Evolutionary conservation across 1,284 basidiomycete species (phyloP).

Genomic region (Pseudozyma hubeiensis): DNA sequence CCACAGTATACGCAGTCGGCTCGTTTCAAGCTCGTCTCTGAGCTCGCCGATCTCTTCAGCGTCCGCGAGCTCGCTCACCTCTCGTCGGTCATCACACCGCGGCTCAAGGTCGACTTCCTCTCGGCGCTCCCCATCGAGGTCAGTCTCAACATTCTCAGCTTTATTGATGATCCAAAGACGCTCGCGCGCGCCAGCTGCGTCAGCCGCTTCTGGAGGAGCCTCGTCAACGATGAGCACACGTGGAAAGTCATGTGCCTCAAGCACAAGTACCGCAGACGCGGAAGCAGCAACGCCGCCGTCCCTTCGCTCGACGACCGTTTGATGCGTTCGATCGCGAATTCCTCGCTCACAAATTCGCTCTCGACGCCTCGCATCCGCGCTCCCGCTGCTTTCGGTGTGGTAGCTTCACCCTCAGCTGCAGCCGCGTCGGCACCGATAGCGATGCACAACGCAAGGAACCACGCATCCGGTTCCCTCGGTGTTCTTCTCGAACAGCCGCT

Average conservation of each 20-base stretch:
- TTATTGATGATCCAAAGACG: conserved; percentile 83
- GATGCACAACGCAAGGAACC: background rate
- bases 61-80: conserved; percentile 83
- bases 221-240: conserved; percentile 83
- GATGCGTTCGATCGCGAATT: conserved; percentile 27
- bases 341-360: conserved; percentile 5
- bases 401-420: background rate
- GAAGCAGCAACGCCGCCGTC: conserved; percentile 34
- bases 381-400: background rate
- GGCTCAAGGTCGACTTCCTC: conserved; percentile 88
- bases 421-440: background rate
- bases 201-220: conserved; percentile 79
- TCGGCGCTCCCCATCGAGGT: conserved; percentile 85
- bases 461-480: conserved; percentile 20
- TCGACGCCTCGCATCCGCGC: conserved; percentile 13
- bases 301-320: conserved; percentile 35
- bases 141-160: conserved; percentile 81
- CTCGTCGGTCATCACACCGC: conserved; percentile 78
- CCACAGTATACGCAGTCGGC: conserved; percentile 49
- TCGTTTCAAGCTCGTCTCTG: conserved; percentile 54
- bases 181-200: conserved; percentile 81
- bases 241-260: conserved; percentile 84
- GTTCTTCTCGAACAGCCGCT: conserved; percentile 27
- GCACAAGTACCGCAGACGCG: conserved; percentile 50
- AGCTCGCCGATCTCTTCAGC: conserved; percentile 69